Conservation (phyloP, 805 yeast species). For the Candida nanaspora region DNA sequence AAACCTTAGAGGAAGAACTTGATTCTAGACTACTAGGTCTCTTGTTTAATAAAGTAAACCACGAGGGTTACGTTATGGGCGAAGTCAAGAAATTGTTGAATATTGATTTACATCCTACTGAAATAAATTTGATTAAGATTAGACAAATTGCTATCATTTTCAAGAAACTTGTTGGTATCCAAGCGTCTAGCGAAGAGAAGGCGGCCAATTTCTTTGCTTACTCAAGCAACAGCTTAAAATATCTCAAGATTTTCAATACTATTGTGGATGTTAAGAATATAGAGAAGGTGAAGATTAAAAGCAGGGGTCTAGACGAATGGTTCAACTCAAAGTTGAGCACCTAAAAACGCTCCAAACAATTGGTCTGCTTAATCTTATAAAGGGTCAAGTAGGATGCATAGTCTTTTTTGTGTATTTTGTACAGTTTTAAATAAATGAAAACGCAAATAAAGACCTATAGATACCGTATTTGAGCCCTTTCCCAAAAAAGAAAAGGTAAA, state of each 20-base stretch:
- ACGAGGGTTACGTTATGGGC: not conserved
- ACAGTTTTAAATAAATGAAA: too few species aligned
- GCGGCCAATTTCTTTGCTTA: not conserved
- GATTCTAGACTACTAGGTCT: not conserved
- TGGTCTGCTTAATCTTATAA: too few species aligned
- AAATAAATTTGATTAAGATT: conserved; percentile 5
- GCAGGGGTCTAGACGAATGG: conserved; percentile 18
- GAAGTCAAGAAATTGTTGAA: conserved; percentile 1
- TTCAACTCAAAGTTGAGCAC: conserved; percentile 12
- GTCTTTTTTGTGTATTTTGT: too few species aligned
- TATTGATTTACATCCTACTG: not conserved
- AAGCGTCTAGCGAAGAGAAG: not conserved
- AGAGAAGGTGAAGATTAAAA: conserved; percentile 9
- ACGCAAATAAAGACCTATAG: too few species aligned
- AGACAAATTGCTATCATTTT: conserved; percentile 2
- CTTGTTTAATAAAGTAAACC: not conserved
- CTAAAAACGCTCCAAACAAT: too few species aligned
- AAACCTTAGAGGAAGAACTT: not conserved
- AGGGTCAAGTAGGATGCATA: too few species aligned
- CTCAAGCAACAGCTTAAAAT: conserved; percentile 5
- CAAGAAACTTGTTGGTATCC: conserved; percentile 5
- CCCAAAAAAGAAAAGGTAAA: too few species aligned
- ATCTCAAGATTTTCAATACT: conserved; percentile 13
- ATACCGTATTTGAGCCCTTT: too few species aligned
- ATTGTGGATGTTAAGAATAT: conserved; percentile 11